Evolutionary conservation across 352 stramenopile genomes (phyloP).

Genomic region (Phytophthora melonis): DNA sequence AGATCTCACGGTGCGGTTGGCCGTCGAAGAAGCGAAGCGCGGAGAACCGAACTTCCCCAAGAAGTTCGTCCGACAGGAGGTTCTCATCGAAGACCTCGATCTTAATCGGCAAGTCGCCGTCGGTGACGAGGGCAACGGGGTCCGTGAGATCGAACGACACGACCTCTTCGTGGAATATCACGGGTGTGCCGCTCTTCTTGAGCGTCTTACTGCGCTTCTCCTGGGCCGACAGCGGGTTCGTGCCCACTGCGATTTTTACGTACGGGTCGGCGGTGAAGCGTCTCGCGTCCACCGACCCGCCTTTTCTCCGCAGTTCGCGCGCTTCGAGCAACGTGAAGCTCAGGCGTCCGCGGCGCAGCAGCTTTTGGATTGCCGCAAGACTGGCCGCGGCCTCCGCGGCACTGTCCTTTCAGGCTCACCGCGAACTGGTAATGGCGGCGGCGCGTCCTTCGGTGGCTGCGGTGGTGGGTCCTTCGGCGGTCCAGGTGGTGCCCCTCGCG

Average conservation of each 20-base stretch:
- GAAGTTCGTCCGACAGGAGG: constrained; percentile 85
- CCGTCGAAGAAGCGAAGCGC: constrained; percentile 86
- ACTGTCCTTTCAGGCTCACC: constrained; percentile 10
- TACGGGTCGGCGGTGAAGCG: constrained; percentile 85
- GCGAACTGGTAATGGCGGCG: constrained; percentile 34
- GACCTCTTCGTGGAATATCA: constrained; percentile 90
- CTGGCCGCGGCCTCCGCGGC: constrained; percentile 17
- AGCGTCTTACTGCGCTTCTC: constrained; percentile 86
- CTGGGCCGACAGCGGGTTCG: constrained; percentile 70
- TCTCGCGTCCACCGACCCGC: constrained; percentile 54
- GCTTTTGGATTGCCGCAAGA: constrained; percentile 45
- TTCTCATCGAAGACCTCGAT: constrained; percentile 92
- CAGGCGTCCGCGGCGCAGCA: constrained; percentile 75
- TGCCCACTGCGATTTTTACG: constrained; percentile 82
- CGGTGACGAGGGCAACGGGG: constrained; percentile 70
- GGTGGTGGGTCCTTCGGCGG: constrained; percentile 60
- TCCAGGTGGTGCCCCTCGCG: constrained; percentile 54
- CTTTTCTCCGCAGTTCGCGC: constrained; percentile 67
- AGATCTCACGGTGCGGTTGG: constrained; percentile 56
- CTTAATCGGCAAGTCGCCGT: constrained; percentile 75
- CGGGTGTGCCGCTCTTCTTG: constrained; percentile 79
- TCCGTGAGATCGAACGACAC: constrained; percentile 87
- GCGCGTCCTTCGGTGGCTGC: constrained; percentile 58
- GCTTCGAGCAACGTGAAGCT: constrained; percentile 81
- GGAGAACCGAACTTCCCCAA: constrained; percentile 76